Percentiles rank a stretch among this genome's conserved stretches.
Conservation (phyloP, 2,329 filamentous ascomycete genomes). For the Nakataea oryzae region DNA sequence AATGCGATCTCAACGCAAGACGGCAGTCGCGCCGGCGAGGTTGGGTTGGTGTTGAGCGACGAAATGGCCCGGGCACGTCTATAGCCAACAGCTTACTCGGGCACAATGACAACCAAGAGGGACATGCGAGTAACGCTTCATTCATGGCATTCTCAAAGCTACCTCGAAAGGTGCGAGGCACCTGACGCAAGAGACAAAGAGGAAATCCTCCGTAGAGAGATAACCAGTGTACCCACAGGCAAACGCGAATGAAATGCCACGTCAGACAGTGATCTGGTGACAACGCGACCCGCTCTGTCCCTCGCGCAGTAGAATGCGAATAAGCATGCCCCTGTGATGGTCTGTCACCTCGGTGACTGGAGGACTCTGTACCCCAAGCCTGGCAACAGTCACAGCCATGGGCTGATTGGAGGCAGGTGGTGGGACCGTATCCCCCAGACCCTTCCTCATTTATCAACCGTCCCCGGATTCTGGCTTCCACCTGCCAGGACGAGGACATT, state of each 20-base stretch:
- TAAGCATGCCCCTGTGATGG: background rate
- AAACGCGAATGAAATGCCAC: background rate
- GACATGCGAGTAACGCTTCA: background rate
- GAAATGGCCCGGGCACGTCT: constrained; percentile 18
- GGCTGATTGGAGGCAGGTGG: background rate
- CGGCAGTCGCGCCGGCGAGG: constrained; percentile 38
- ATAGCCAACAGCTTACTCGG: too few relatives aligned
- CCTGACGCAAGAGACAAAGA: background rate
- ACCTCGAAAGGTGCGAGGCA: background rate
- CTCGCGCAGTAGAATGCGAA: background rate
- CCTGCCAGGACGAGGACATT: background rate
- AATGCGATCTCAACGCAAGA: constrained; percentile 38
- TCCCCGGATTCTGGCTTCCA: background rate
- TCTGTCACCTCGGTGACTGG: background rate
- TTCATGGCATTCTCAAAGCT: background rate
- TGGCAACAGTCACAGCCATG: background rate
- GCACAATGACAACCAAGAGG: too few relatives aligned
- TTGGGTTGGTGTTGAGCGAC: constrained; percentile 33
- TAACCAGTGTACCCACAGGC: background rate
- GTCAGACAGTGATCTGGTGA: background rate
- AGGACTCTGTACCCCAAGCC: background rate
- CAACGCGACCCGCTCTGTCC: background rate
- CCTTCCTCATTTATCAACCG: background rate
- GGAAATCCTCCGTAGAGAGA: background rate
- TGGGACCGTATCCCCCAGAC: background rate